Evolutionary conservation across 2,329 filamentous ascomycete species (phyloP).

Genomic region (Ceratocystis diversiconidia): DNA sequence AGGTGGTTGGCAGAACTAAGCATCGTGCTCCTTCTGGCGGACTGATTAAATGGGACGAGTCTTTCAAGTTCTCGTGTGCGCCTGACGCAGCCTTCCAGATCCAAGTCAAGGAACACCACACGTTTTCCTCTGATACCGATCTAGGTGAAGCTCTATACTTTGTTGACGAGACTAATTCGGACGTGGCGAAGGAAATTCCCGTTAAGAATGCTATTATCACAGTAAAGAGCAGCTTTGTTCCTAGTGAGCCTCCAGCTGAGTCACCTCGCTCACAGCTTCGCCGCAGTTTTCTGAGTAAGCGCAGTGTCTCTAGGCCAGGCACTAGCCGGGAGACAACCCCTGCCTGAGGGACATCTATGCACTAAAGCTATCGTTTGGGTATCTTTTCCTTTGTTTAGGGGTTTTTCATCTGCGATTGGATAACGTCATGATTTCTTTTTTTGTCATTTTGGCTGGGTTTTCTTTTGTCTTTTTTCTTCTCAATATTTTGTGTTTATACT

Average conservation of each 20-base stretch:
- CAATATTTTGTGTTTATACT: neutral
- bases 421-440: neutral
- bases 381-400: neutral
- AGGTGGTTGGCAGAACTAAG: conserved; percentile 83
- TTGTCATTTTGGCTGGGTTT: neutral
- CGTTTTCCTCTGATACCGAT: conserved; percentile 68
- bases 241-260: conserved; percentile 27
- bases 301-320: conserved; percentile 22
- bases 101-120: conserved; percentile 70
- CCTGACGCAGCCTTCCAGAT: conserved; percentile 79
- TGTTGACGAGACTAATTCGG: conserved; percentile 62
- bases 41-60: conserved; percentile 57
- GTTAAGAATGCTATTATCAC: conserved; percentile 60
- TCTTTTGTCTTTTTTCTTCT: neutral
- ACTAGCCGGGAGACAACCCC: conserved; percentile 33
- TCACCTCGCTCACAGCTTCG: conserved; percentile 36
- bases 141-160: conserved; percentile 82
- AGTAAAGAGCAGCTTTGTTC: conserved; percentile 58
- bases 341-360: conserved; percentile 2
- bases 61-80: conserved; percentile 61
- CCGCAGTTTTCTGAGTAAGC: conserved; percentile 42
- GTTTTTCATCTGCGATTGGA: neutral
- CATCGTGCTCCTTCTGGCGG: conserved; percentile 62
- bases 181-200: conserved; percentile 56
- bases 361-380: conserved; percentile 1